Evolutionary conservation across 441 rosid genomes (phyloP).

Genomic region (Gossypium davidsonii): DNA sequence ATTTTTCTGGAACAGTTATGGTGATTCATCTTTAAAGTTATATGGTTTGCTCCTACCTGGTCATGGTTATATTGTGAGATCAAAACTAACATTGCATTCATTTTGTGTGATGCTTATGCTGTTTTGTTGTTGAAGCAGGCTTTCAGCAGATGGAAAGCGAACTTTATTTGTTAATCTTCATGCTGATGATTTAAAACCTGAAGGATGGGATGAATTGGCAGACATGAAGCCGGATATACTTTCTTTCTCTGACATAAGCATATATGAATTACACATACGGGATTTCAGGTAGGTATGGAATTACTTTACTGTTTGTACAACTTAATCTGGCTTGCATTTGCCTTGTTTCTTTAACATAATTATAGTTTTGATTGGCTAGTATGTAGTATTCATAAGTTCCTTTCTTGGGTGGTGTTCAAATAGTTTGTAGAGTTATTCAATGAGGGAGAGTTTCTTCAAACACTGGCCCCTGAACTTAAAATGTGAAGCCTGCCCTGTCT

Average conservation of each 20-base stretch:
- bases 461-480: not conserved
- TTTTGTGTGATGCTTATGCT: slow-evolving; percentile 17
- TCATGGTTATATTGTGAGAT: slow-evolving; percentile 7
- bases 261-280: slow-evolving; percentile 92
- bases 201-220: slow-evolving; percentile 74
- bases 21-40: slow-evolving; percentile 11
- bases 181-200: slow-evolving; percentile 61
- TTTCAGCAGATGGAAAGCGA: slow-evolving; percentile 78
- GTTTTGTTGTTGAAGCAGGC: slow-evolving; percentile 47
- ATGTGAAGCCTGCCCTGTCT: not conserved
- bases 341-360: not conserved
- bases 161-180: slow-evolving; percentile 67
- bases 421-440: slow-evolving; percentile 5
- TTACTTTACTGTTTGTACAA: not conserved
- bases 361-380: not conserved
- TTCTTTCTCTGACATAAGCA: slow-evolving; percentile 69
- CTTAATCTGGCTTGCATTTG: slow-evolving; percentile 5
- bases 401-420: slow-evolving; percentile 8
- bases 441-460: not conserved
- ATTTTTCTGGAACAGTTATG: slow-evolving; percentile 18
- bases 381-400: not conserved
- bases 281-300: slow-evolving; percentile 66
- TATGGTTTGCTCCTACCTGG: not conserved
- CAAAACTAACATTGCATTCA: not conserved
- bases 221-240: slow-evolving; percentile 53